phyloP scores from a whole-genome alignment of 2,329 filamentous ascomycete species.

The Neophaeococcomyces aloes region DNA sequence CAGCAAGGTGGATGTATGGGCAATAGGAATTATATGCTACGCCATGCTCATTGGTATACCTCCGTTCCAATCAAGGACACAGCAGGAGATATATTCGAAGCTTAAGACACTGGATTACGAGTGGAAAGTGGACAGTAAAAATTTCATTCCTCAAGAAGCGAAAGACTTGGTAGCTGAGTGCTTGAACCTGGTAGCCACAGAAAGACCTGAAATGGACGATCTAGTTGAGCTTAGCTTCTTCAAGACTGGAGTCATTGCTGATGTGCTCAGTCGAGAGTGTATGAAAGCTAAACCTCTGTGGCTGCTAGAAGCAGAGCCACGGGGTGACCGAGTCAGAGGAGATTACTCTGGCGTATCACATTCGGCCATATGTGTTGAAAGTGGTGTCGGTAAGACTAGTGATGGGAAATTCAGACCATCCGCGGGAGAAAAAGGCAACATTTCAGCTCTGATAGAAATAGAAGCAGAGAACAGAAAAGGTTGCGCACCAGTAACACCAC shows the following conservation, averaged over 20 bases:
- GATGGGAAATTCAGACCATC: slow-evolving; percentile 33
- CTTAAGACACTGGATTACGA: slow-evolving; percentile 38
- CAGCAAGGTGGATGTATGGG: slow-evolving; percentile 98
- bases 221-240: slow-evolving; percentile 42
- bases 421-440: slow-evolving; percentile 35
- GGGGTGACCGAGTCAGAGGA: slow-evolving; percentile 34
- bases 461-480: slow-evolving; percentile 36
- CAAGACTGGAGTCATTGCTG: slow-evolving; percentile 41
- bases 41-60: slow-evolving; percentile 94
- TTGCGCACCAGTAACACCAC: slow-evolving; percentile 35
- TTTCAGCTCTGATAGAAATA: slow-evolving; percentile 38
- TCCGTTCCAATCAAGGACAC: slow-evolving; percentile 72
- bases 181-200: slow-evolving; percentile 38
- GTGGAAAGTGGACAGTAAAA: slow-evolving; percentile 39
- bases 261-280: slow-evolving; percentile 31
- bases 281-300: slow-evolving; percentile 33
- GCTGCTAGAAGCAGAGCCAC: slow-evolving; percentile 35
- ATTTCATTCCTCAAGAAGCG: slow-evolving; percentile 40
- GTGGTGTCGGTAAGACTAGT: slow-evolving; percentile 34
- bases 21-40: slow-evolving; percentile 89
- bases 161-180: slow-evolving; percentile 39
- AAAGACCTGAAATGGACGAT: slow-evolving; percentile 40
- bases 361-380: slow-evolving; percentile 35
- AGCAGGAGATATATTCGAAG: slow-evolving; percentile 43
- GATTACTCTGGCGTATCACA: slow-evolving; percentile 35